Base-by-base conservation (phyloP, 2,329 filamentous ascomycete species). In the Hymenoscyphus scutula region DNA sequence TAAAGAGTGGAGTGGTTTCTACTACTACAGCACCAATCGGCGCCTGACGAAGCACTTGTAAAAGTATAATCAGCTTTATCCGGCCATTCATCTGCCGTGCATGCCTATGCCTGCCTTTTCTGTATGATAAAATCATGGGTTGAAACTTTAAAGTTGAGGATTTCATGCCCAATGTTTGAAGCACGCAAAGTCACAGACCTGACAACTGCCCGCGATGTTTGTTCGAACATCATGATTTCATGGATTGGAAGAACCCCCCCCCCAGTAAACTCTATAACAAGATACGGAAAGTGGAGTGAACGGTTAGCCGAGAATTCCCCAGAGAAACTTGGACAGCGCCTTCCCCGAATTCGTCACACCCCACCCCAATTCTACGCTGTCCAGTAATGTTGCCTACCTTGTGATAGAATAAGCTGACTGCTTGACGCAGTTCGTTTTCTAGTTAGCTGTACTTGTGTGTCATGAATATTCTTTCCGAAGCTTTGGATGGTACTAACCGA, bases 131-230 rank as follows among this genome's bases (percentile, higher is more conserved):
- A 25, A 25, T 11, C 45, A 13, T 6, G 45, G 45, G 34, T 37
- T 37, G 34, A 13, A 37, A 37, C 34, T 37, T 51, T 8, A 10
- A 48, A 51, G 45, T 23, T 51, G 45, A 51, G 45, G 19, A 25
- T 51, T 23, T 19, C 45, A 25, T 51, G 45, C 41, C 23, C 3
- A 23, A 51, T 11, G 23, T 25, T 51, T 25, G 45, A 51, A 51
- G 45, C 45, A 51, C 45, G 45, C 45, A 51, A 51, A 51, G 45
- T 51, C 45, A 51, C 45, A 25, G 45, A 23, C 45, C 45, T 23
- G 23, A 25, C 25, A 51, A 23, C 8, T 51, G 8, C 45, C 45
- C 23, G 25, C 45, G 23, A 51, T 51, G 10, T 51, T 51, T 5
- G 19, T 25, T 51, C 19, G 11, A 23, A 51, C 11, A 23, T 10